Evolutionary conservation across 2,329 filamentous ascomycete species (phyloP).

Genomic region (Mollisia scopiformis): DNA sequence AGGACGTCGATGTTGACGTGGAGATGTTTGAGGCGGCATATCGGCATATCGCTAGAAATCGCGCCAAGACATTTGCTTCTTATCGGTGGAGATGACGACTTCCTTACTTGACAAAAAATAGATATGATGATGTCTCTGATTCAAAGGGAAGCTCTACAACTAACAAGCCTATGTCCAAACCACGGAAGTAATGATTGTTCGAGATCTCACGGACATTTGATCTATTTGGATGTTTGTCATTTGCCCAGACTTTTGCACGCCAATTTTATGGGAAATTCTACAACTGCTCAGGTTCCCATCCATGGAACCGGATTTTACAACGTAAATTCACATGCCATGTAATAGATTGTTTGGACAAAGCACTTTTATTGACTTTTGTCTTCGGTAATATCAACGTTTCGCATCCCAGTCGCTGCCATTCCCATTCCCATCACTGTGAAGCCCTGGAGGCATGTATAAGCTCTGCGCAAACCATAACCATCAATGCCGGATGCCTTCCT

Average conservation of each 20-base stretch:
- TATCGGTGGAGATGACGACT: neutral
- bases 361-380: neutral
- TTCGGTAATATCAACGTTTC: neutral
- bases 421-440: neutral
- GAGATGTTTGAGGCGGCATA: too few species aligned
- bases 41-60: too few species aligned
- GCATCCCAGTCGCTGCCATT: too few species aligned
- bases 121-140: neutral
- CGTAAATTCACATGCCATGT: neutral
- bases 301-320: too few species aligned
- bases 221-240: too few species aligned
- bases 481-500: constrained; percentile 1
- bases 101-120: neutral
- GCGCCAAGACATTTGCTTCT: neutral
- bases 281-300: too few species aligned
- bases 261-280: too few species aligned
- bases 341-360: neutral
- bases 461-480: constrained; percentile 15
- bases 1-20: neutral
- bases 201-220: too few species aligned
- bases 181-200: too few species aligned
- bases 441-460: constrained; percentile 8
- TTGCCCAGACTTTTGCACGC: too few species aligned
- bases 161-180: too few species aligned
- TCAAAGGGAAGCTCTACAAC: too few species aligned